Evolutionary conservation across 1,139 yeast genomes (phyloP), one percentile per base, ranked within the genome.

Genomic region (Kodamaea sp.): DNA sequence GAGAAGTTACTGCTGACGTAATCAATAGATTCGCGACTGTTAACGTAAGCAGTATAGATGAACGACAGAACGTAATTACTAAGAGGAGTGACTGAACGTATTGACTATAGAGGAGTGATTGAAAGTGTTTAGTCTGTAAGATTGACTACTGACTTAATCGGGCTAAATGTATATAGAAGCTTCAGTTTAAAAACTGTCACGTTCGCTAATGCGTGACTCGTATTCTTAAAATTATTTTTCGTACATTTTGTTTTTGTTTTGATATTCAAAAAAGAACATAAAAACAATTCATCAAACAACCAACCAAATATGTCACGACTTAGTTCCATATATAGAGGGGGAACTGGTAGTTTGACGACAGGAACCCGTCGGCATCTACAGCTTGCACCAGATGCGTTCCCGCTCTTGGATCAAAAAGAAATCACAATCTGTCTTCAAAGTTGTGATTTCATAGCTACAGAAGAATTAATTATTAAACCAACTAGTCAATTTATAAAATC

Each of bases 391-490:
- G 75, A 70, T 45, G 65, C 58, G 40, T 86, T 86, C 55, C 95
- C 95, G 0, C 55, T 84, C 7, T 67, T 87, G 26, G 89, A 82
- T 35, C 58, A 75, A 27, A 65, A 74, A 33, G 95, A 87, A 54
- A 70, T 85, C 24, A 73, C 81, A 2, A 63, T 70, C 9, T 80
- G 86, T 52, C 61, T 84, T 27, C 79, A 77, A 44, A 76, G 79
- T 42, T 81, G 85, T 55, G 84, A 80, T 43, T 77, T 84, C 37
- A 58, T 67, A 9, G 84, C 81, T 0, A 71, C 77, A 12, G 89
- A 81, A 48, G 88, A 82, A 27, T 70, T 76, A 44, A 67, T 87
- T 3, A 53, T 67, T 22, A 79, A 73, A 47, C 96, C 96, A 6
- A 76, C 86, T 1, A 68, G 81, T 10, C 75, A 75, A 33, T 84